Evolutionary conservation across 1,284 basidiomycete species (phyloP).

Genomic region (Xerocomus nothofagi): DNA sequence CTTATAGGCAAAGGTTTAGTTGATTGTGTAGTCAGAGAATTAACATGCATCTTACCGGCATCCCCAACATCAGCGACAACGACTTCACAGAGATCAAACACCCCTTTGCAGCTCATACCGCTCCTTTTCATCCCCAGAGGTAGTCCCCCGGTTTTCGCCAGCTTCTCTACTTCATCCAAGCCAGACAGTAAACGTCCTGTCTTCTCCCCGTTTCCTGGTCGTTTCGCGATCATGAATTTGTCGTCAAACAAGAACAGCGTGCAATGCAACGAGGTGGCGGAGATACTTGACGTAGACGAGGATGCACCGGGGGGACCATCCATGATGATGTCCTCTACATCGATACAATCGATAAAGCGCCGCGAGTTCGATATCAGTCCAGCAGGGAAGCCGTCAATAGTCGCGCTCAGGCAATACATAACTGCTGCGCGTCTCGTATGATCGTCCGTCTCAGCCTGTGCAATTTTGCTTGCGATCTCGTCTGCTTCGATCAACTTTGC

Average conservation of each 20-base stretch:
- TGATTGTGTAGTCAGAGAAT: slow-evolving; percentile 7
- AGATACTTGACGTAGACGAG: slow-evolving; percentile 42
- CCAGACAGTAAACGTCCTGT: slow-evolving; percentile 78
- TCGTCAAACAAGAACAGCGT: slow-evolving; percentile 96
- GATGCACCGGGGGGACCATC: slow-evolving; percentile 48
- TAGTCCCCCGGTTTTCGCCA: slow-evolving; percentile 64
- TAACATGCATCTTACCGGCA: slow-evolving; percentile 54
- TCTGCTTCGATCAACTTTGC: slow-evolving; percentile 83
- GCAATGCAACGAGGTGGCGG: slow-evolving; percentile 65
- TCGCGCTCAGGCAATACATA: slow-evolving; percentile 83
- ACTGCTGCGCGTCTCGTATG: slow-evolving; percentile 87
- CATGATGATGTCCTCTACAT: slow-evolving; percentile 81
- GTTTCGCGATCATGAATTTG: slow-evolving; percentile 89
- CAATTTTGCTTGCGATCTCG: slow-evolving; percentile 87
- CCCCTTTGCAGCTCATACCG: slow-evolving; percentile 84
- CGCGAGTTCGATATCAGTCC: slow-evolving; percentile 84
- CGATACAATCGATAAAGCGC: slow-evolving; percentile 90
- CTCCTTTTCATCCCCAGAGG: slow-evolving; percentile 69
- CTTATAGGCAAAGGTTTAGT: slow-evolving; percentile 40
- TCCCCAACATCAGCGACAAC: slow-evolving; percentile 84
- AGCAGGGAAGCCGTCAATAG: slow-evolving; percentile 90
- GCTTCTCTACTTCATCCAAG: slow-evolving; percentile 79
- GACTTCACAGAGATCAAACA: slow-evolving; percentile 83
- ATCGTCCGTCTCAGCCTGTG: slow-evolving; percentile 89
- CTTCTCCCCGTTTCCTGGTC: slow-evolving; percentile 72